A percentile compares a stretch with the other conserved stretches of the same genome.
Conservation (phyloP, 768 basidiomycete genomes). For the Tylopilus cervinicoccineus region DNA sequence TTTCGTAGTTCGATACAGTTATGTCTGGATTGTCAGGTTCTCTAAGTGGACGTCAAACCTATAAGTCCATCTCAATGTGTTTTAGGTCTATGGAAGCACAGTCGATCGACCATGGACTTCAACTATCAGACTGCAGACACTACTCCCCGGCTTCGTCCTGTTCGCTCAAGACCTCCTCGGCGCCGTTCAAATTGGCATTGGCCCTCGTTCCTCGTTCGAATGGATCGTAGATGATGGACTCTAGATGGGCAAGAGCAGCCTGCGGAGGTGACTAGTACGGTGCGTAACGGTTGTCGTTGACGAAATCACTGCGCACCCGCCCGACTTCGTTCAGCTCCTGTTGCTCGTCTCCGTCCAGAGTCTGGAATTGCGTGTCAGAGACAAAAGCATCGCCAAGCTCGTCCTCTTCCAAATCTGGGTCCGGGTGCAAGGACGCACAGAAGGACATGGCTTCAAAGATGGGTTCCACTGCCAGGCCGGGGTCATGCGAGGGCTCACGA, state of each 20-base stretch:
- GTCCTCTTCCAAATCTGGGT: slow-evolving; percentile 41
- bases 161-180: slow-evolving; percentile 15
- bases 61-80: neutral
- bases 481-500: slow-evolving; percentile 1
- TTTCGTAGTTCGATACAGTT: too few species aligned
- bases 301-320: slow-evolving; percentile 90
- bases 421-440: slow-evolving; percentile 85
- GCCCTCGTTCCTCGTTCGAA: slow-evolving; percentile 11
- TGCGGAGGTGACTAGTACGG: slow-evolving; percentile 75
- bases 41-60: neutral
- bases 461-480: slow-evolving; percentile 54
- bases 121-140: neutral
- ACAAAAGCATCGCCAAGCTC: slow-evolving; percentile 55
- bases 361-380: slow-evolving; percentile 43
- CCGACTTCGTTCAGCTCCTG: slow-evolving; percentile 84
- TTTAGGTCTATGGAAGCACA: neutral
- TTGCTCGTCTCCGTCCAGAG: slow-evolving; percentile 52
- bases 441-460: slow-evolving; percentile 85
- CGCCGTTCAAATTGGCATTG: slow-evolving; percentile 15
- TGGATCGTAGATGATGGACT: slow-evolving; percentile 73
- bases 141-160: slow-evolving; percentile 11
- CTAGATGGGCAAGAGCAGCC: slow-evolving; percentile 80
- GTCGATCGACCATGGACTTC: neutral
- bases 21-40: neutral
- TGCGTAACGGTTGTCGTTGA: slow-evolving; percentile 69